Conservation (phyloP, 2,329 filamentous ascomycete genomes). For the Venturia carpophila region DNA sequence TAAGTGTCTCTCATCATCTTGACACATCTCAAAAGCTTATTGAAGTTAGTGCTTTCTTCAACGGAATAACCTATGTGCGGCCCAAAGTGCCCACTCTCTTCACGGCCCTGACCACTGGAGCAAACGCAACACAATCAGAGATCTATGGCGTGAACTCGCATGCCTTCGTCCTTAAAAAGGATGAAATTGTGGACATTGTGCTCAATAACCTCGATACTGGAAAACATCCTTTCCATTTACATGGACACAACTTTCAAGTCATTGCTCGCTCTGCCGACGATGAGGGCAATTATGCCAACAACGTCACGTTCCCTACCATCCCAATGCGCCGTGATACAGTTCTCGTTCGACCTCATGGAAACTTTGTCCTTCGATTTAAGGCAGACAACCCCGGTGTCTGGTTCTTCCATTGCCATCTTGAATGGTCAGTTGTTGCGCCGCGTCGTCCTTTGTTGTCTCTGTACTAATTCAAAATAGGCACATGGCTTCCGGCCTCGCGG, state of each 20-base stretch:
- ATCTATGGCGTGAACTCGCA: slow-evolving; percentile 47
- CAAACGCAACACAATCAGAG: slow-evolving; percentile 36
- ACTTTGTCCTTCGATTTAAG: slow-evolving; percentile 48
- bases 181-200: slow-evolving; percentile 62
- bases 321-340: slow-evolving; percentile 48
- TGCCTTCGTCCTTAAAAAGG: slow-evolving; percentile 57
- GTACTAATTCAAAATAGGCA: slow-evolving; percentile 33
- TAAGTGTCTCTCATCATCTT: slow-evolving; percentile 31
- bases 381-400: slow-evolving; percentile 44
- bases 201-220: slow-evolving; percentile 69
- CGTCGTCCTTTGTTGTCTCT: background rate
- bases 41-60: slow-evolving; percentile 43
- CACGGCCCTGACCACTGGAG: slow-evolving; percentile 58
- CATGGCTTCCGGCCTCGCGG: slow-evolving; percentile 43
- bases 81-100: slow-evolving; percentile 77
- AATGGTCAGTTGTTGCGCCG: slow-evolving; percentile 19
- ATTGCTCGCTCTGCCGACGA: slow-evolving; percentile 32
- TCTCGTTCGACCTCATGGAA: slow-evolving; percentile 46
- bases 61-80: slow-evolving; percentile 65
- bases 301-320: slow-evolving; percentile 28
- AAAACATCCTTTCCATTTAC: slow-evolving; percentile 67
- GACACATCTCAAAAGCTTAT: background rate
- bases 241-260: slow-evolving; percentile 67
- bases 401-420: slow-evolving; percentile 25
- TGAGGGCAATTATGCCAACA: slow-evolving; percentile 29